Conservation (phyloP, 2,329 filamentous ascomycete genomes). For the Camptophora hylomeconis region DNA sequence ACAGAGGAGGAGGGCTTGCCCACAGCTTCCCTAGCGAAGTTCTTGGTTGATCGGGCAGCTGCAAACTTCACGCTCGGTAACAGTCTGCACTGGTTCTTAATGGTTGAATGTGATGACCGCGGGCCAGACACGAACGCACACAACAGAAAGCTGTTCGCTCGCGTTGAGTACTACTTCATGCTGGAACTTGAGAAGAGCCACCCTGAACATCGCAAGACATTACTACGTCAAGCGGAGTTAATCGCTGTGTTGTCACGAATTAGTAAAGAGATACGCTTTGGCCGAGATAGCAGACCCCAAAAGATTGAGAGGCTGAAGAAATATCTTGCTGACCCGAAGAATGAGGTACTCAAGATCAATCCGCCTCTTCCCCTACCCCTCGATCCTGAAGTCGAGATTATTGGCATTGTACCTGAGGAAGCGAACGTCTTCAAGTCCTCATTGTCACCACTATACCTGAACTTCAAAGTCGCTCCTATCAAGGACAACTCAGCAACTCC, state of each 20-base stretch:
- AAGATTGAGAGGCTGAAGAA: conserved; percentile 79
- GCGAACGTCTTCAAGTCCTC: conserved; percentile 93
- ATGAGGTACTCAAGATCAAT: conserved; percentile 72
- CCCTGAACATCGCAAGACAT: conserved; percentile 56
- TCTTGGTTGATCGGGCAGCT: conserved; percentile 76
- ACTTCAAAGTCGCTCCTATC: conserved; percentile 58
- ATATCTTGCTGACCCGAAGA: conserved; percentile 75
- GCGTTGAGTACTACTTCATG: conserved; percentile 96
- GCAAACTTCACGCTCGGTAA: conserved; percentile 85
- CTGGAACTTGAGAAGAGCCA: conserved; percentile 66
- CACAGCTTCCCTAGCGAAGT: conserved; percentile 77
- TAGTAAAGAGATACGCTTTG: conserved; percentile 73
- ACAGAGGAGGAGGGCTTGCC: conserved; percentile 48
- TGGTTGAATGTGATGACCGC: conserved; percentile 86
- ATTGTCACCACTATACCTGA: conserved; percentile 77
- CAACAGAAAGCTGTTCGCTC: conserved; percentile 75
- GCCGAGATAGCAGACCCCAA: conserved; percentile 60
- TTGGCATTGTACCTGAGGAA: conserved; percentile 69
- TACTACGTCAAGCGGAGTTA: conserved; percentile 80
- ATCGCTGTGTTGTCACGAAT: conserved; percentile 78
- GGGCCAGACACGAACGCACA: conserved; percentile 57
- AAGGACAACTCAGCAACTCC: conserved; percentile 15
- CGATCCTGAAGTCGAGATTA: conserved; percentile 69
- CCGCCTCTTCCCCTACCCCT: conserved; percentile 78
- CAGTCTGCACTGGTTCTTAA: conserved; percentile 95